Conservation (phyloP, 495 filamentous ascomycete species). For the Collariella sp. region DNA sequence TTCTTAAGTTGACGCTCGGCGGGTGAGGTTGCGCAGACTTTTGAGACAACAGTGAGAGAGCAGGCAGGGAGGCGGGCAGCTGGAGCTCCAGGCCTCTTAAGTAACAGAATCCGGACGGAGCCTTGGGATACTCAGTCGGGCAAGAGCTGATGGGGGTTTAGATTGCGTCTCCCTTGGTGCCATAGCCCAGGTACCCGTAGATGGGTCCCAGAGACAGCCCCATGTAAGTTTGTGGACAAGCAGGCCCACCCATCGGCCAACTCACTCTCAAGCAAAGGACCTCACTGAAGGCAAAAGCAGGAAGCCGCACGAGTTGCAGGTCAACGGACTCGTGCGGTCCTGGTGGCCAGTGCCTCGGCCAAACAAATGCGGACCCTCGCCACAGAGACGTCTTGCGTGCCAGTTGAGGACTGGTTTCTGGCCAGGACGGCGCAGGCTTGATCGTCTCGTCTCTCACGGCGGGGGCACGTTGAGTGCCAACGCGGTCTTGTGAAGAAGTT, state of each 20-base stretch:
- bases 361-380: constrained; percentile 13
- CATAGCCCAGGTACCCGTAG: constrained; percentile 6
- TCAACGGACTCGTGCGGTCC: constrained; percentile 15
- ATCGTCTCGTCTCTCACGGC: constrained; percentile 1
- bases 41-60: constrained; percentile 29
- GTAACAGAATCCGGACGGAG: constrained; percentile 15
- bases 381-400: constrained; percentile 5
- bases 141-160: constrained; percentile 16
- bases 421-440: background rate
- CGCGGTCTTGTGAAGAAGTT: background rate
- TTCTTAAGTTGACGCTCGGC: constrained; percentile 20
- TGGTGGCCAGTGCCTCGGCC: constrained; percentile 11
- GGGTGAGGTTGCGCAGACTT: constrained; percentile 25
- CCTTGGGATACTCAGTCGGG: constrained; percentile 15
- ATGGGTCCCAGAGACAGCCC: constrained; percentile 10
- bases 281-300: constrained; percentile 27
- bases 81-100: constrained; percentile 25
- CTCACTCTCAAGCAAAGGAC: constrained; percentile 27
- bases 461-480: background rate
- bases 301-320: constrained; percentile 27
- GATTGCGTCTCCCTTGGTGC: constrained; percentile 18
- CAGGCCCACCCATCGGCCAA: constrained; percentile 9
- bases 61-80: constrained; percentile 23
- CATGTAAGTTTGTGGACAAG: constrained; percentile 22
- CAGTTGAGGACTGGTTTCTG: background rate